Evolutionary conservation across 768 basidiomycete species (phyloP), one percentile per base, ranked within the genome.

Genomic region (Zangia roseola): DNA sequence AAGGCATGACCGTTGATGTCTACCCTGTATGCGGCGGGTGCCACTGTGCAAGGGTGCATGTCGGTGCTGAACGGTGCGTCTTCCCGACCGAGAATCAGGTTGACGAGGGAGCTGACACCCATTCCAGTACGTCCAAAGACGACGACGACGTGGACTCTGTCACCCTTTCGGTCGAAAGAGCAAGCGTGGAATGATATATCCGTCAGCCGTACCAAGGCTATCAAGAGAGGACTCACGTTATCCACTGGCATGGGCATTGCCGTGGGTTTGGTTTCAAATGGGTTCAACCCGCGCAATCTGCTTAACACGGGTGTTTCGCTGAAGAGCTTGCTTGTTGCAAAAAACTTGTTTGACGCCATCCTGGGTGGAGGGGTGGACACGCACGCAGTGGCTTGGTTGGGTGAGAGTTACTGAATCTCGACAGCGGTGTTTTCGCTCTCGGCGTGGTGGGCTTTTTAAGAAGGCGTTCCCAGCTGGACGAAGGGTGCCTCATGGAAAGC

Each of bases 71-170:
- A 67, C 10, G 64, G 64, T 47, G 65, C 67, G 41, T 64, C 62
- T 54, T 67, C 67, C 40, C 56, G 62, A 17, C 67, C 61, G 41
- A 63, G 49, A 50, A 67, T 69, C 25, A 67, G 34, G 31, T 67
- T 67, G 14, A 67, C 65, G 45, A 67, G 56, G 12, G 65, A 67
- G 34, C 65, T 67, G 47, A 67, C 52, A 0, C 65, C 65, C 55
- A 66, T 62, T 16, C 67, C 67, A 2, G 67, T 67, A 12, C 67
- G 64, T 50, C 65, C 65, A 45, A 69, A 67, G 52, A 67, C 51
- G 47, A 67, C 67, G 6, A 67, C 17, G 40, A 65, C 64, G 43
- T 67, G 64, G 33, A 65, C 64, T 3, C 62, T 53, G 60, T 63
- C 63, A 10, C 62, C 64, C 64, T 64, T 46, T 47, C 16, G 25